Evolutionary conservation across 75 land plant species (phyloP).

Genomic region (Larix kaempferi): DNA sequence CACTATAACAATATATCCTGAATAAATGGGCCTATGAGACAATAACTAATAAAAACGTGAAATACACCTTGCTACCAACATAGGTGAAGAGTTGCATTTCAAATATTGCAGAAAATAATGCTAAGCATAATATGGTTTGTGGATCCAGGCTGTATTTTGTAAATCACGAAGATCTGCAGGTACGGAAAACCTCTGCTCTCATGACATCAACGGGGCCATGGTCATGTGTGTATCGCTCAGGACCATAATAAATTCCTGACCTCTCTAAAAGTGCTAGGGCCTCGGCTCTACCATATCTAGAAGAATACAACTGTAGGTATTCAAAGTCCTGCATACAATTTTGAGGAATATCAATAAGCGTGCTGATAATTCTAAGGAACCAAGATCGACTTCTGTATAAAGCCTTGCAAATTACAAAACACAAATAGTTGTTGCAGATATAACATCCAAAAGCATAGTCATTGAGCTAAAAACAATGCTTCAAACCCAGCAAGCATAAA

Average conservation of each 20-base stretch:
- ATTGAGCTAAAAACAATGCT: not conserved
- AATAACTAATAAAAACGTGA: no score
- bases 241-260: conserved; percentile 84
- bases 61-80: no score
- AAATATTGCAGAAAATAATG: no score
- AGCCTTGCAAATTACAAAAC: not conserved
- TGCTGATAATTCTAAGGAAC: not conserved
- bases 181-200: conserved; percentile 75
- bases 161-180: conserved; percentile 39
- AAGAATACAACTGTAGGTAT: conserved; percentile 75
- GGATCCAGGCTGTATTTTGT: not conserved
- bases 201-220: conserved; percentile 83
- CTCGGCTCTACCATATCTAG: conserved; percentile 77
- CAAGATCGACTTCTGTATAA: not conserved
- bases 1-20: no score
- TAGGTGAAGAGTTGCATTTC: no score
- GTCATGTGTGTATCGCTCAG: conserved; percentile 85
- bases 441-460: not conserved
- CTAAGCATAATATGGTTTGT: no score
- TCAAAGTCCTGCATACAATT: conserved; percentile 70
- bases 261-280: conserved; percentile 75
- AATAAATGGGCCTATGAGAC: no score
- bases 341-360: conserved; percentile 1
- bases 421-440: not conserved
- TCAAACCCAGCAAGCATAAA: not conserved